Conservation (phyloP, 2,329 filamentous ascomycete species). For the Tolypocladium inflatum region DNA sequence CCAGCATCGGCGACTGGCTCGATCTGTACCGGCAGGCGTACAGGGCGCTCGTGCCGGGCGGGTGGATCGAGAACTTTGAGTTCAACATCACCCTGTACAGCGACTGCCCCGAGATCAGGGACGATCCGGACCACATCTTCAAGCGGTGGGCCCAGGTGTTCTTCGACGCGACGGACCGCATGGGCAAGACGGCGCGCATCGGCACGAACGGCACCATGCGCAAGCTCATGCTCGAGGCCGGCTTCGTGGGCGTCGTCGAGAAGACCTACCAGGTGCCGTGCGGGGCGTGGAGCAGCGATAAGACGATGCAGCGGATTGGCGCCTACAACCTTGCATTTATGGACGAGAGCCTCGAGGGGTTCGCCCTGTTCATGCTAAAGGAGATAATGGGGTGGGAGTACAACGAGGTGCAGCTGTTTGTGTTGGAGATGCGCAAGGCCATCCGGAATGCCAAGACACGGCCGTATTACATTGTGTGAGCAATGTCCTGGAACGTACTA, state of each 20-base stretch:
- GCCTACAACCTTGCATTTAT: constrained; percentile 13
- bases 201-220: constrained; percentile 11
- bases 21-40: constrained; percentile 40
- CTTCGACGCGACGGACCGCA: constrained; percentile 12
- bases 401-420: constrained; percentile 11
- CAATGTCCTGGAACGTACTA: not conserved
- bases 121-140: constrained; percentile 15
- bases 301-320: constrained; percentile 7
- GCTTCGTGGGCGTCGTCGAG: constrained; percentile 10
- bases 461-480: constrained; percentile 15
- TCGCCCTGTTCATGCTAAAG: constrained; percentile 16
- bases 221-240: constrained; percentile 12
- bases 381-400: constrained; percentile 17
- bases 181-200: constrained; percentile 12
- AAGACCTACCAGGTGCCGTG: constrained; percentile 7
- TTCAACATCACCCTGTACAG: constrained; percentile 11
- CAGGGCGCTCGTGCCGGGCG: constrained; percentile 46
- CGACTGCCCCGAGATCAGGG: constrained; percentile 10
- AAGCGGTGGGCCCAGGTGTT: constrained; percentile 15
- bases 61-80: constrained; percentile 25
- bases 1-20: constrained; percentile 46
- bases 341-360: constrained; percentile 17
- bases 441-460: constrained; percentile 11
- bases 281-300: constrained; percentile 9
- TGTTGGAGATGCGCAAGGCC: constrained; percentile 13